Percentiles rank a stretch among this genome's conserved stretches.
Evolutionary conservation across 1,284 basidiomycete genomes (phyloP).

Genomic region (Marasmius tenuissimus): DNA sequence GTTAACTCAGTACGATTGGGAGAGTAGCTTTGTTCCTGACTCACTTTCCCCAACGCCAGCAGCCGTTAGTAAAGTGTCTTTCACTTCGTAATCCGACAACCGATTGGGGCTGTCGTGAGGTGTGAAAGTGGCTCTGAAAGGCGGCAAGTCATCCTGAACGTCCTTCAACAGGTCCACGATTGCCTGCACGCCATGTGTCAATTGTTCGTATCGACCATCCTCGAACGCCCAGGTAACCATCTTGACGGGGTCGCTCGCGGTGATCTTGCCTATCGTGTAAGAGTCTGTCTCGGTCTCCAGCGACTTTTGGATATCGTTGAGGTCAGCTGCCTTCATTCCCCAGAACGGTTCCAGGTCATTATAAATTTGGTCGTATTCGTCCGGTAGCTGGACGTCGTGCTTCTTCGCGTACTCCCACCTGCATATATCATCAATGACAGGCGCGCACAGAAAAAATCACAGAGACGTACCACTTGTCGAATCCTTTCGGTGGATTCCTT

Average conservation of each 20-base stretch:
- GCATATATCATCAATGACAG: neutral
- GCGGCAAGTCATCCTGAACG: constrained; percentile 33
- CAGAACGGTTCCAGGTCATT: constrained; percentile 51
- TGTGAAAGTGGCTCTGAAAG: constrained; percentile 38
- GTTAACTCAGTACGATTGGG: neutral
- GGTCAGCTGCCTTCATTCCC: constrained; percentile 44
- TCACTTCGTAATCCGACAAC: constrained; percentile 41
- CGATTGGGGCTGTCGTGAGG: constrained; percentile 44
- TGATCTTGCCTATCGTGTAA: constrained; percentile 39
- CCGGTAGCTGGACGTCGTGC: constrained; percentile 53
- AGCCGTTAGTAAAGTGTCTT: constrained; percentile 38
- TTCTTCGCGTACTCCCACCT: constrained; percentile 61
- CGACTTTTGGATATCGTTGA: constrained; percentile 33
- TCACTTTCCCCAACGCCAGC: constrained; percentile 39
- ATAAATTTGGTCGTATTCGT: constrained; percentile 55
- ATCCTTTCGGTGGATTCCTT: constrained; percentile 50
- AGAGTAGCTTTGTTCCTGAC: constrained; percentile 15
- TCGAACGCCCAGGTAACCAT: constrained; percentile 30
- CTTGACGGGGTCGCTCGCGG: constrained; percentile 21
- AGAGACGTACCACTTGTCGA: constrained; percentile 46
- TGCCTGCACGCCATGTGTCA: constrained; percentile 25
- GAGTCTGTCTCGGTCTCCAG: constrained; percentile 35
- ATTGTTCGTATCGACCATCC: constrained; percentile 28
- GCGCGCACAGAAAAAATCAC: neutral
- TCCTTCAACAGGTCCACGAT: constrained; percentile 32